Base-by-base conservation (phyloP, 768 basidiomycete genomes). In the Phaffia australis region DNA sequence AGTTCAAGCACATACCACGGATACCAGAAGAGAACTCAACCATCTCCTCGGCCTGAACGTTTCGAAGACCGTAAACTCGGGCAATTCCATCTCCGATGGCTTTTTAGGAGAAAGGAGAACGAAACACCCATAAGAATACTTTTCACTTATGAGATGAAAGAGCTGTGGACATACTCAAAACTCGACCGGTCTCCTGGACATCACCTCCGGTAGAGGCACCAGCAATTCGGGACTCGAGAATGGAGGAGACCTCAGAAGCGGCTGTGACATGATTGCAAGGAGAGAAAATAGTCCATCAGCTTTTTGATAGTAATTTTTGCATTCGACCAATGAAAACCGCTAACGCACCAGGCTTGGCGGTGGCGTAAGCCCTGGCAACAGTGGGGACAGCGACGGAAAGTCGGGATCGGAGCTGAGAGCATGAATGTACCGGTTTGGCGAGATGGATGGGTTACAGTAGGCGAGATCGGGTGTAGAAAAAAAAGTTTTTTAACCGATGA, bases 1-100 rank as follows among this genome's bases (percentile, higher is more conserved):
- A 87, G 88, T 99, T 99, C 80, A 99, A 80, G 80, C 93, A 97
- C 95, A 99, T 99, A 83, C 95, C 95, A 78, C 95, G 93, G 75
- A 99, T 86, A 80, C 95, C 95, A 60, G 95, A 98, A 59, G 94
- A 90, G 84, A 99, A 99, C 84, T 99, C 95, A 84, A 99, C 95
- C 95, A 99, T 99, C 85, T 99, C 95, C 81, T 99, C 95, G 92
- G 79, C 91, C 81, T 98, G 95, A 75, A 99, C 95, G 77, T 99
- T 99, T 80, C 80, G 87, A 76, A 99, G 84, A 81, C 95, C 95
- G 76, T 93, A 97, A 75, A 99, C 93, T 84, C 95, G 93, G 70
- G 72, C 73, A 72, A 77, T 77, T 92, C 95, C 95, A 80, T 99
- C 95, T 89, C 93, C 92, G 74, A 95, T 92, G 79, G 91, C 91